phyloP scores from a whole-genome alignment of 73 alveolate species.

The Breviolum minutum region DNA sequence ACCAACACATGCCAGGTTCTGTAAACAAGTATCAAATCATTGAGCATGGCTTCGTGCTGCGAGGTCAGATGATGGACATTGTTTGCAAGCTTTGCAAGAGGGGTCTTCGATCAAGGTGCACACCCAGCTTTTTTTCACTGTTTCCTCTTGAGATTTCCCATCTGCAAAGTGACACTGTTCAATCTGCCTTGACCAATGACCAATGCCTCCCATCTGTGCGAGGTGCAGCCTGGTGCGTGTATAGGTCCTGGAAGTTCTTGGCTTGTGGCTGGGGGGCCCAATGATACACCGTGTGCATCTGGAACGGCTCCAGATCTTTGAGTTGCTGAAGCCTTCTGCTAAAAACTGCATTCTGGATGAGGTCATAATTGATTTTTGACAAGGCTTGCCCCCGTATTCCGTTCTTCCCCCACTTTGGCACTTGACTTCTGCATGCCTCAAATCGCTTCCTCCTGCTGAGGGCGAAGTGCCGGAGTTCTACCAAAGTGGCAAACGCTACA shows the following conservation, averaged over 20 bases:
- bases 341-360: no score
- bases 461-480: constrained; percentile 17
- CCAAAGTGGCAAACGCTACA: constrained; percentile 17
- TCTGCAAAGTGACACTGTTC: no score
- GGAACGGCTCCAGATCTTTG: no score
- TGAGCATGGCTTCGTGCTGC: not conserved
- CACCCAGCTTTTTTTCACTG: not conserved
- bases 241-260: constrained; percentile 14
- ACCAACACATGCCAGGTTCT: not conserved
- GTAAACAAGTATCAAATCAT: not conserved
- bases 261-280: constrained; percentile 15
- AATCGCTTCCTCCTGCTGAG: not conserved
- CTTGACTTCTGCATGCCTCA: not conserved
- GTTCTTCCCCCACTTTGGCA: no score
- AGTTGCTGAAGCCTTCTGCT: no score
- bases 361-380: no score
- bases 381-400: no score
- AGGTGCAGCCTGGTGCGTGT: constrained; percentile 38
- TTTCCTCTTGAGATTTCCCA: not conserved
- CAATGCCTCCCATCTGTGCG: not conserved
- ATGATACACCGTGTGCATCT: not conserved
- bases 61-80: constrained; percentile 14
- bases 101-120: not conserved
- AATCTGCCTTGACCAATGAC: no score
- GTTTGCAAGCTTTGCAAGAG: constrained; percentile 8